These are phyloP conservation scores for Phytophthora palmivora DNA, from an alignment of 352 stramenopile species.

Conservation along the genomic window DNA sequence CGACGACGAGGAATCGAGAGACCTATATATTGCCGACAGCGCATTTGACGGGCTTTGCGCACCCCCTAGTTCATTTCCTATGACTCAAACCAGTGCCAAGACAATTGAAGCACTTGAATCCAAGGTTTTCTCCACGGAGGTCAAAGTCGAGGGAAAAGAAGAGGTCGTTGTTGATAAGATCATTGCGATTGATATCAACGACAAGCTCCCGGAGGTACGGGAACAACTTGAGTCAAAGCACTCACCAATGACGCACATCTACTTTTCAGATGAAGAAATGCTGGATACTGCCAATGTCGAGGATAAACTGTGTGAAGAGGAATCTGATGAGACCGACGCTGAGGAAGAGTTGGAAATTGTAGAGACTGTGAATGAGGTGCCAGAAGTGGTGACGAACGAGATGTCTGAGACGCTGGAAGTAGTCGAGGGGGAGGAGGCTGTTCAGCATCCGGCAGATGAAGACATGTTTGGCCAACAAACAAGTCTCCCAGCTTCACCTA, in stretches of 20 bases:
- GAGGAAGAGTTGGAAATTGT: conserved; percentile 20
- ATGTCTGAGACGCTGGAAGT: conserved; percentile 1
- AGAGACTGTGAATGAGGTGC: conserved; percentile 19
- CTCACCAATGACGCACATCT: conserved; percentile 5
- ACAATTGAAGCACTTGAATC: conserved; percentile 14
- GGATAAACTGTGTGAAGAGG: conserved; percentile 12
- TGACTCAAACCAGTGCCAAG: conserved; percentile 1
- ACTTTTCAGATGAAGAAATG: conserved; percentile 5
- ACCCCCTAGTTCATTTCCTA: conserved; percentile 9
- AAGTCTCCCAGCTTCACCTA: conserved; percentile 6
- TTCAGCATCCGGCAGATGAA: conserved; percentile 14
- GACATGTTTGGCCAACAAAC: conserved; percentile 36
- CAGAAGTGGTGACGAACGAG: conserved; percentile 17
- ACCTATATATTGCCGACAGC: conserved; percentile 27
- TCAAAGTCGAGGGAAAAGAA: conserved; percentile 23
- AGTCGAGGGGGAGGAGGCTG: conserved; percentile 10
- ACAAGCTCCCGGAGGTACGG: background rate
- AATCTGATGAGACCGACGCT: conserved; percentile 8
- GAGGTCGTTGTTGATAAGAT: conserved; percentile 8
- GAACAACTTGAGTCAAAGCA: conserved; percentile 26
- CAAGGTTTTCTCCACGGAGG: conserved; percentile 5
- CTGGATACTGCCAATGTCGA: conserved; percentile 7
- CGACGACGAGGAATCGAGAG: conserved; percentile 29
- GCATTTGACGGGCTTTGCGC: conserved; percentile 20
- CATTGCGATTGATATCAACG: conserved; percentile 11